Conservation (phyloP, 2,329 filamentous ascomycete genomes). For the Fusarium sp. region DNA sequence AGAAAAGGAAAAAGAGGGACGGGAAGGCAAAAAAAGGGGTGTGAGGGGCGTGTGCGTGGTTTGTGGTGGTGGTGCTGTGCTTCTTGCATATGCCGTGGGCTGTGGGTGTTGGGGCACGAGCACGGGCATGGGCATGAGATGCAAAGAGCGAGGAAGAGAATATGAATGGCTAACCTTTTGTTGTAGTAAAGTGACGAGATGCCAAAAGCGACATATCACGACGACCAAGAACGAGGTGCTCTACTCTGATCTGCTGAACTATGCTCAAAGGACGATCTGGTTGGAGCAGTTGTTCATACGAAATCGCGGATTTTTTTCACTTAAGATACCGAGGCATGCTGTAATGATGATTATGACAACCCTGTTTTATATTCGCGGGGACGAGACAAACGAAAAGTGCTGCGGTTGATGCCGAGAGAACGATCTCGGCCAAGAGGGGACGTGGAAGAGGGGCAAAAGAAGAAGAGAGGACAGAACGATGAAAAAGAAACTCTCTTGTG, state of each 20-base stretch:
- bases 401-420: slow-evolving; percentile 23
- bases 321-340: slow-evolving; percentile 23
- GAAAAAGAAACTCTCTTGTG: slow-evolving; percentile 13
- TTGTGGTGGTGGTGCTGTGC: slow-evolving; percentile 41
- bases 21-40: slow-evolving; percentile 34
- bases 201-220: slow-evolving; percentile 30
- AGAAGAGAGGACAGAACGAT: slow-evolving; percentile 21
- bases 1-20: slow-evolving; percentile 32
- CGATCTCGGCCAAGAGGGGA: slow-evolving; percentile 19
- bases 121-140: neutral
- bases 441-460: slow-evolving; percentile 28
- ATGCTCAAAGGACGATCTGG: slow-evolving; percentile 17
- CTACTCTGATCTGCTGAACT: slow-evolving; percentile 13
- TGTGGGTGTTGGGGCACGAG: slow-evolving; percentile 25
- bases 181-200: slow-evolving; percentile 35
- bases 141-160: slow-evolving; percentile 19
- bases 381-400: slow-evolving; percentile 10
- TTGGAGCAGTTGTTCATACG: slow-evolving; percentile 35
- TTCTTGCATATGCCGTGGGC: slow-evolving; percentile 42
- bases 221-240: slow-evolving; percentile 1
- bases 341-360: slow-evolving; percentile 34
- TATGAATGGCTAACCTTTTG: slow-evolving; percentile 30
- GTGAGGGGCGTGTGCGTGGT: slow-evolving; percentile 38
- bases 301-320: slow-evolving; percentile 15
- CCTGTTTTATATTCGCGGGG: slow-evolving; percentile 25